These are phyloP conservation scores for Tetrapisispora arboricola DNA, from an alignment of 805 yeast genomes.

Conservation along the genomic window DNA sequence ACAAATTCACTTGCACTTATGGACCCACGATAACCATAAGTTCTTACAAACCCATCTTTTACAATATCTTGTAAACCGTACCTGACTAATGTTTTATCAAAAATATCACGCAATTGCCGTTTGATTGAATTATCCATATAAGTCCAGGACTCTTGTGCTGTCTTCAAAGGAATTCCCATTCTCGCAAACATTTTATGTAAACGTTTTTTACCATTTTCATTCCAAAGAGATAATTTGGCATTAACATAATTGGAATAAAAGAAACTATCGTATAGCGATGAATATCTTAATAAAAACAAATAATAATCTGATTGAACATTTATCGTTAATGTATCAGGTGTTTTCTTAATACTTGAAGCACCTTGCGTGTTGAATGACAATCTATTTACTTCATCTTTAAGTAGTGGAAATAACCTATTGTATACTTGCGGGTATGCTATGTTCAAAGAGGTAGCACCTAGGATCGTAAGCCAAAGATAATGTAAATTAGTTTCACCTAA, in stretches of 20 bases:
- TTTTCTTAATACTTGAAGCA: constrained; percentile 12
- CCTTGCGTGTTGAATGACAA: constrained; percentile 35
- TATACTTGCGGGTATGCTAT: constrained; percentile 65
- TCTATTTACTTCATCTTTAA: constrained; percentile 76
- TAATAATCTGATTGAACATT: constrained; percentile 75
- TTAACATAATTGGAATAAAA: constrained; percentile 85
- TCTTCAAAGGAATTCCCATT: constrained; percentile 86
- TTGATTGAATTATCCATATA: constrained; percentile 79
- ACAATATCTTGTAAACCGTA: constrained; percentile 78
- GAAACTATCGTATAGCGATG: constrained; percentile 87
- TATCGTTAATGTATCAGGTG: constrained; percentile 38
- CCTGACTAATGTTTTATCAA: constrained; percentile 56
- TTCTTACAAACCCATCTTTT: constrained; percentile 76
- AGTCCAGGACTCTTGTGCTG: constrained; percentile 88
- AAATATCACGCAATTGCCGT: constrained; percentile 56
- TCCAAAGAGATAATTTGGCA: constrained; percentile 79
- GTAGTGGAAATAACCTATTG: constrained; percentile 57
- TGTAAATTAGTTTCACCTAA: constrained; percentile 70
- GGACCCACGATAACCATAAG: constrained; percentile 80
- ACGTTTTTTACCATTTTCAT: constrained; percentile 79
- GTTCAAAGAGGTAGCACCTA: constrained; percentile 80
- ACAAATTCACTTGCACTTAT: constrained; percentile 89
- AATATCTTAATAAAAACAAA: constrained; percentile 77
- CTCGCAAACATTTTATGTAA: constrained; percentile 87
- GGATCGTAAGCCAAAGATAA: constrained; percentile 75